phyloP scores from a whole-genome alignment of 164 flowering plant genomes.

The Buxus sempervirens region DNA sequence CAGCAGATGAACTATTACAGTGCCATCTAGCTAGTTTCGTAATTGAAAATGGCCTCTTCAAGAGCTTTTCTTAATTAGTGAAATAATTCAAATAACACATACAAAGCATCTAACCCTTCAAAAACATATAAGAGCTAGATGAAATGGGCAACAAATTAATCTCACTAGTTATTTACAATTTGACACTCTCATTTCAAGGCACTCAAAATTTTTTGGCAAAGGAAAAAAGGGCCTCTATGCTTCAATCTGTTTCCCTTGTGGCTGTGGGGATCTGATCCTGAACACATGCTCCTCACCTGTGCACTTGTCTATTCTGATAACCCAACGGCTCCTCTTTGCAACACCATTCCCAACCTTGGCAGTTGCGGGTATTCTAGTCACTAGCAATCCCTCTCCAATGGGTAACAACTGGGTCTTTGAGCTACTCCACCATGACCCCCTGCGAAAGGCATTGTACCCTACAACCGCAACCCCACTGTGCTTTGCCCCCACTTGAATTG shows the following conservation, averaged over 20 bases:
- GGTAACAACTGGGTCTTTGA: conserved; percentile 56
- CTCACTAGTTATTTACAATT: no score
- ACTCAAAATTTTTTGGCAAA: no score
- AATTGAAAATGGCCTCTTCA: no score
- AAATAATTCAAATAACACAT: no score
- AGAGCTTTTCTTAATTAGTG: no score
- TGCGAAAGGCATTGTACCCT: conserved; percentile 66
- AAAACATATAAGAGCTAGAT: no score
- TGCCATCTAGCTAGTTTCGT: no score
- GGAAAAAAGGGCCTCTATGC: conserved; percentile 5
- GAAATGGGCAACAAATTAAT: no score
- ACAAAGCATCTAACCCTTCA: no score
- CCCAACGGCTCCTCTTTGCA: conserved; percentile 58
- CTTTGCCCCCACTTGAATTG: conserved; percentile 25
- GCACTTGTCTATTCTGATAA: conserved; percentile 60
- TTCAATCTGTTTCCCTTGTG: conserved; percentile 17
- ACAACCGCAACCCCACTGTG: conserved; percentile 38
- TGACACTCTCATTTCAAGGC: no score
- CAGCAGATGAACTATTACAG: no score
- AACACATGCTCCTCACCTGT: conserved; percentile 91
- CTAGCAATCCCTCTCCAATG: conserved; percentile 66
- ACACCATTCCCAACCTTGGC: conserved; percentile 9
- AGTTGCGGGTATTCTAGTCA: conserved; percentile 35
- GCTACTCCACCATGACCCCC: conserved; percentile 44
- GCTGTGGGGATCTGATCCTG: conserved; percentile 41